Evolutionary conservation across 768 basidiomycete species (phyloP), one percentile per base, ranked within the genome.

Genomic region (Boletus sp.): DNA sequence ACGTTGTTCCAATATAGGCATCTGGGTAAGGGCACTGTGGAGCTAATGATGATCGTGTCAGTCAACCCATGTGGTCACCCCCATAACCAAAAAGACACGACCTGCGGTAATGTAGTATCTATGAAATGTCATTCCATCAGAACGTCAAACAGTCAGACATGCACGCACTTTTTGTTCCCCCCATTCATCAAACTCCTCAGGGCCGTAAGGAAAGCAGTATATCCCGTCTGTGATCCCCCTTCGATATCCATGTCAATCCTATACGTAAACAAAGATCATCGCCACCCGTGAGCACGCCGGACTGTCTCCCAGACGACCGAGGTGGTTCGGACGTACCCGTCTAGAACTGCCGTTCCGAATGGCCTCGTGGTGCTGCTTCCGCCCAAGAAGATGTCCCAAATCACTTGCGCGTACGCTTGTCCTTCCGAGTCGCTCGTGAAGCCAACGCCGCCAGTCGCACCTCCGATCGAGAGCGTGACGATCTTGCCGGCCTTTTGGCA

Each of bases 301-400:
- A 0, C 7, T 1, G 51, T 62, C 32, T 11, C 47, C 53, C 44
- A 37, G 61, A 51, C 53, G 23, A 62, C 56, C 14, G 1, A 40
- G n/a, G 32, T 8, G 4, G 15, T 25, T 25, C 25, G 21, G 7
- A 47, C 66, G 15, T 40, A 87, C 87, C 88, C 88, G 60, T 90
- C 88, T 25, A 90, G 74, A 47, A 88, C 77, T 3, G 87, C 88
- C 55, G 59, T 69, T 25, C 88, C 88, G 60, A 90, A 90, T 0
- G 88, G 88, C 54, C 88, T 78, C 15, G 81, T 86, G 27, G 66
- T 65, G 54, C 79, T 82, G 1, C 73, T 74, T 17, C 86, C 85
- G 9, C 87, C 88, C 29, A 90, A 72, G 68, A 89, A 88, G 46
- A 86, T 55, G 47, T 70, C 48, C 88, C 88, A 90, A 48, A 90